Conservation (phyloP, 1,284 basidiomycete species). For the Naganishia liquefaciens region DNA sequence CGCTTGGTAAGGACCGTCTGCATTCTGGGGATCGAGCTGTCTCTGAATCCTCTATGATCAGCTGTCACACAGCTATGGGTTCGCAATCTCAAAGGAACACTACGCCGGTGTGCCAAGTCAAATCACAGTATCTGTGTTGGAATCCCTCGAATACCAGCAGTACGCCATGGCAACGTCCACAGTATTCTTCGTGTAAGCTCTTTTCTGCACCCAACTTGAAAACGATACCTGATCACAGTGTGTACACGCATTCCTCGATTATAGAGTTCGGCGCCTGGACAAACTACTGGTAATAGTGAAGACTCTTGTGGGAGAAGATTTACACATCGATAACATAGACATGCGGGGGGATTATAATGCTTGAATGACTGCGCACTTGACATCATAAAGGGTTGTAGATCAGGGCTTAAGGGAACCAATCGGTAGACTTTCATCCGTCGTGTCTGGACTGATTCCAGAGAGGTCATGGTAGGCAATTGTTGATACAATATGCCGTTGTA, state of each 20-base stretch:
- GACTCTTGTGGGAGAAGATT: slow-evolving; percentile 33
- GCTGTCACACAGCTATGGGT: slow-evolving; percentile 39
- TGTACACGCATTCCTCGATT: neutral
- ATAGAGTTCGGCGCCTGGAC: slow-evolving; percentile 32
- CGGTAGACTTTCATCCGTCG: too few species aligned
- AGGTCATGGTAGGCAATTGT: too few species aligned
- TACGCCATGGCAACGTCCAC: slow-evolving; percentile 52
- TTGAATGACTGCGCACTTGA: neutral
- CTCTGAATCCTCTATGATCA: slow-evolving; percentile 43
- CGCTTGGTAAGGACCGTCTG: slow-evolving; percentile 62
- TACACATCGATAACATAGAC: slow-evolving; percentile 29
- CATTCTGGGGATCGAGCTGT: neutral
- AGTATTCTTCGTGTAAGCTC: slow-evolving; percentile 44
- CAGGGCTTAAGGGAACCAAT: too few species aligned
- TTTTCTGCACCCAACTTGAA: too few species aligned
- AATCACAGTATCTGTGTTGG: slow-evolving; percentile 43
- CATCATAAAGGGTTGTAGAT: too few species aligned
- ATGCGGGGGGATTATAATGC: slow-evolving; percentile 30
- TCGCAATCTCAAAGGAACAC: slow-evolving; percentile 40
- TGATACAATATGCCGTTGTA: too few species aligned
- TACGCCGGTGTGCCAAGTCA: slow-evolving; percentile 43
- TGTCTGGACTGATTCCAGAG: too few species aligned
- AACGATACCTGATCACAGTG: too few species aligned
- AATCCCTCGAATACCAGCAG: slow-evolving; percentile 48
- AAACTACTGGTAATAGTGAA: slow-evolving; percentile 30